Percentiles rank a stretch among this genome's conserved stretches.
Conservation (phyloP, 345 rosid genomes). For the Linum tenue region DNA sequence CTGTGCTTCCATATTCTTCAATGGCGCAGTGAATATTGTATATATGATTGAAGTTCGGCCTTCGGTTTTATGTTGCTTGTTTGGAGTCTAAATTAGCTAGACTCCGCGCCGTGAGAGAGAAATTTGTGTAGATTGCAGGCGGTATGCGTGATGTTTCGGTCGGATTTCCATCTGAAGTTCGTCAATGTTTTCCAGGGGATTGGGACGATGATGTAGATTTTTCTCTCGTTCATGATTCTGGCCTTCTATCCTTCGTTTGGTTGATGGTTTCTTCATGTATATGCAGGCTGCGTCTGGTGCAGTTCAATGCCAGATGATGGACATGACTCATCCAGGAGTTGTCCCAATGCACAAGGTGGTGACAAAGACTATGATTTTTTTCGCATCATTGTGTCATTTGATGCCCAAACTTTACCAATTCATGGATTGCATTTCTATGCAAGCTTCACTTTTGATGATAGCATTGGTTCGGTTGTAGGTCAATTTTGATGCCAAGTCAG, state of each 20-base stretch:
- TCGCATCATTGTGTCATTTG: neutral
- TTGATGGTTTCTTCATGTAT: constrained; percentile 1
- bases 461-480: constrained; percentile 36
- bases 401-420: neutral
- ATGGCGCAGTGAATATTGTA: no score
- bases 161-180: no score
- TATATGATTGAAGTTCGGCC: no score
- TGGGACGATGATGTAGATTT: neutral
- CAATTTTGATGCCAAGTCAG: constrained; percentile 89
- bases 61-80: no score
- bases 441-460: neutral
- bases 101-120: no score
- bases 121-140: no score
- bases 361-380: neutral
- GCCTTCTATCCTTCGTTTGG: constrained; percentile 1
- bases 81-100: no score
- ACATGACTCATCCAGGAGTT: constrained; percentile 88
- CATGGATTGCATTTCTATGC: neutral
- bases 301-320: constrained; percentile 95
- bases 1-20: no score
- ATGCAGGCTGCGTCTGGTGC: constrained; percentile 95
- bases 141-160: no score
- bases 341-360: constrained; percentile 96
- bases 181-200: no score
- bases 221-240: neutral